Base-by-base conservation (phyloP, 2,329 filamentous ascomycete genomes). In the Aureobasidium lini region DNA sequence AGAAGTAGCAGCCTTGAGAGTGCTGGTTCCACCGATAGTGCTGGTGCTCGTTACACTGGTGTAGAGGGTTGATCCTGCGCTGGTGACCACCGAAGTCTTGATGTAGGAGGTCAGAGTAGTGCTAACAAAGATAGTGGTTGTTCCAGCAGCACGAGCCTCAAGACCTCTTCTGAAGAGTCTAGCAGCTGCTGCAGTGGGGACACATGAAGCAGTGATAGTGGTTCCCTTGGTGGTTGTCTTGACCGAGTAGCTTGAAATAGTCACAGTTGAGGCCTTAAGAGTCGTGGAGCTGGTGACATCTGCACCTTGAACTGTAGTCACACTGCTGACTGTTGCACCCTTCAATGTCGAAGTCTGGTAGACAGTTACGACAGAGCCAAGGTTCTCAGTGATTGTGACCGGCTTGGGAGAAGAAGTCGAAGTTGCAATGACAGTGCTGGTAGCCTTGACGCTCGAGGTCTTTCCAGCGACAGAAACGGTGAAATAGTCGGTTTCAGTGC, bases 191-290 rank as follows among this genome's bases (percentile, higher is more conserved):
- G 57, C 59, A 36, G 68, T 70, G 11, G 70, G 68, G 10, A 69
- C 65, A 57, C 68, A 69, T 11, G 65, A 62, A 9, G 60, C 56
- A 6, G 66, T 69, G 15, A 64, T 64, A 2, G 68, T 70, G 0
- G 67, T 66, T 47, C 66, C 67, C 64, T 70, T 71, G 1, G 67
- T 70, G 1, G 64, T 64, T 5, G 63, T 68, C 52, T 70, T 69
- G n/a, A 63, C 59, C 0, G 65, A 68, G 1, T 63, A 64, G 44
- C 66, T 56, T 13, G 64, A 67, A 4, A 66, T 47, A 2, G 65
- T 64, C 28, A 57, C 53, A 8, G 64, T 66, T n/a, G 63, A 63
- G 36, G 64, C 58, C 39, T 68, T 66, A 29, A 59, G 52, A 3
- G 60, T 63, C 1, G 63, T 66, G 2, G 66, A 68, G 56, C 68